phyloP scores from a whole-genome alignment of 1,284 basidiomycete species.

The Volvariella surrecta region DNA sequence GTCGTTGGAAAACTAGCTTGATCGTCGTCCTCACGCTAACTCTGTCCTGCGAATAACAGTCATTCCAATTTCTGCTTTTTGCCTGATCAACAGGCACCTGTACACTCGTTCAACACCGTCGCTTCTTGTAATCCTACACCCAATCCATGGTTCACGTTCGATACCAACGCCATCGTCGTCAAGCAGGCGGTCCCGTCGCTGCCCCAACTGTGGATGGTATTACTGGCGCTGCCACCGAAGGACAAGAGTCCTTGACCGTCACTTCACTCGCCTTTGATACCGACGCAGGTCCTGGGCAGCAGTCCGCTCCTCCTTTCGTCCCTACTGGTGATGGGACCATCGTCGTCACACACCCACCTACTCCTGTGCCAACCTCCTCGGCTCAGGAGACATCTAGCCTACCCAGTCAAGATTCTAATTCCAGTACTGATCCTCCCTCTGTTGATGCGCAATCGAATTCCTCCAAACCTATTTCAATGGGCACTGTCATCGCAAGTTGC shows the following conservation, averaged over 20 bases:
- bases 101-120: constrained; percentile 15
- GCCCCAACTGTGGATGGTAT: constrained; percentile 42
- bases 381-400: not conserved
- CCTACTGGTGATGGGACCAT: constrained; percentile 4
- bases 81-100: constrained; percentile 8
- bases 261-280: constrained; percentile 18
- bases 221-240: constrained; percentile 13
- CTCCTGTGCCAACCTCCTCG: no score
- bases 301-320: constrained; percentile 14
- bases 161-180: constrained; percentile 13
- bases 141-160: constrained; percentile 17
- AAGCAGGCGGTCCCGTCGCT: constrained; percentile 30
- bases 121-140: constrained; percentile 6
- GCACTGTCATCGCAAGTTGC: constrained; percentile 44
- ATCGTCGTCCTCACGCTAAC: not conserved
- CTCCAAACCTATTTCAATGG: constrained; percentile 29
- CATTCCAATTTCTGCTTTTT: not conserved
- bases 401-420: constrained; percentile 11
- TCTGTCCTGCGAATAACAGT: not conserved
- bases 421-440: constrained; percentile 10
- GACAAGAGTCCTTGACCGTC: not conserved
- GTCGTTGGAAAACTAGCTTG: not conserved
- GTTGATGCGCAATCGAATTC: constrained; percentile 15
- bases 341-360: not conserved
- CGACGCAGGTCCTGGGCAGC: constrained; percentile 7